Conservation (phyloP, 2,329 filamentous ascomycete species). For the Penicillium sp. region DNA sequence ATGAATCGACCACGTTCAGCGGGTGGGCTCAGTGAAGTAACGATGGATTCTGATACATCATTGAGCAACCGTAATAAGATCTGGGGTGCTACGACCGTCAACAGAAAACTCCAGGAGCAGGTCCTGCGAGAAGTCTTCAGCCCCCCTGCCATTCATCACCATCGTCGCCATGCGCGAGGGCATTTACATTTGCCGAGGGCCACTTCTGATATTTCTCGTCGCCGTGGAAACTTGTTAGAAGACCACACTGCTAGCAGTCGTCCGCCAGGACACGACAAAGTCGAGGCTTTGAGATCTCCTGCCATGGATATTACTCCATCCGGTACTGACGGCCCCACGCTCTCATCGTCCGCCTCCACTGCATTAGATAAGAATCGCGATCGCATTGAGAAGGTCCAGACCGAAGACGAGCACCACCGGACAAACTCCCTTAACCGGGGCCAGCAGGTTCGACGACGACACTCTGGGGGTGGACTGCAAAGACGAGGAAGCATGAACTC, state of each 20-base stretch:
- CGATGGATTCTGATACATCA: slow-evolving; percentile 20
- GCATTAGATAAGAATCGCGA: slow-evolving; percentile 36
- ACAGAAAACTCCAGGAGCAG: slow-evolving; percentile 81
- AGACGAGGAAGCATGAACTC: slow-evolving; percentile 69
- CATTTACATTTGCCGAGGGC: slow-evolving; percentile 62
- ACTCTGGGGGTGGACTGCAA: slow-evolving; percentile 81
- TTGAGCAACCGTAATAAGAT: slow-evolving; percentile 52
- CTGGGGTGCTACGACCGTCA: slow-evolving; percentile 91
- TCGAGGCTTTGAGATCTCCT: slow-evolving; percentile 21
- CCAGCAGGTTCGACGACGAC: slow-evolving; percentile 59
- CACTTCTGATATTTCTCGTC: slow-evolving; percentile 32
- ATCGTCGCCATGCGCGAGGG: slow-evolving; percentile 64
- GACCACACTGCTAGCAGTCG: slow-evolving; percentile 28
- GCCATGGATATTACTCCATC: slow-evolving; percentile 31
- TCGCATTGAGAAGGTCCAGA: slow-evolving; percentile 35
- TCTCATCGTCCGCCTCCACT: slow-evolving; percentile 41
- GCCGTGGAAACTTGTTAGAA: slow-evolving; percentile 37
- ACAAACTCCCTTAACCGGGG: slow-evolving; percentile 31
- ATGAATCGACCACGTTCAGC: slow-evolving; percentile 22
- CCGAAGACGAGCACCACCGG: slow-evolving; percentile 47
- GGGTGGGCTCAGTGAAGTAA: slow-evolving; percentile 18
- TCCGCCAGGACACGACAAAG: slow-evolving; percentile 17
- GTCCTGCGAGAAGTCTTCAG: slow-evolving; percentile 90
- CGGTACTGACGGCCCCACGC: slow-evolving; percentile 26
- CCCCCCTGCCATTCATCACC: slow-evolving; percentile 77